Percentiles rank a stretch among this genome's conserved stretches.
Evolutionary conservation across 2,329 filamentous ascomycete species (phyloP).

Genomic region (Talaromyces sp.): DNA sequence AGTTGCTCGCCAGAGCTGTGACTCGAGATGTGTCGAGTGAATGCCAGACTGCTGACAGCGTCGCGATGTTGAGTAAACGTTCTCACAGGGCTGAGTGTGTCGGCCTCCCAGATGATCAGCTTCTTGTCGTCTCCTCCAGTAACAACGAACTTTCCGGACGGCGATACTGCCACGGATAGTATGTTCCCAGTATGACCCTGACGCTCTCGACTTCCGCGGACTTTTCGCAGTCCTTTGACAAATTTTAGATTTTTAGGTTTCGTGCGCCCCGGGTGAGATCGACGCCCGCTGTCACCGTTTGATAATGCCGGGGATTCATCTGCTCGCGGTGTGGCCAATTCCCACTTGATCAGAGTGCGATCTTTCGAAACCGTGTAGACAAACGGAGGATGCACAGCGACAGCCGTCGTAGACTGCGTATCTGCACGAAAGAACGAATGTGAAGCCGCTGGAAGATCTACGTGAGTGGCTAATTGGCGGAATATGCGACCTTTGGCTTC

Average conservation of each 20-base stretch:
- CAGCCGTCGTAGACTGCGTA: slow-evolving; percentile 70
- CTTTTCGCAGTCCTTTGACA: slow-evolving; percentile 39
- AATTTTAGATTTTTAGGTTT: slow-evolving; percentile 49
- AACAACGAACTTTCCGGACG: slow-evolving; percentile 84
- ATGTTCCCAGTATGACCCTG: slow-evolving; percentile 78
- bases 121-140: slow-evolving; percentile 83
- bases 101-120: slow-evolving; percentile 83
- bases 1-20: slow-evolving; percentile 67
- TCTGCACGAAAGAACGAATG: slow-evolving; percentile 75
- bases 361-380: slow-evolving; percentile 89
- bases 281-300: slow-evolving; percentile 60
- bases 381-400: slow-evolving; percentile 74
- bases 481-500: slow-evolving; percentile 90
- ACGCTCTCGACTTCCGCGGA: slow-evolving; percentile 39
- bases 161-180: slow-evolving; percentile 76
- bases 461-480: slow-evolving; percentile 67
- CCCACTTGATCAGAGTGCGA: slow-evolving; percentile 81
- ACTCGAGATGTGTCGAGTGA: slow-evolving; percentile 66
- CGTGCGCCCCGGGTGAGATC: slow-evolving; percentile 53
- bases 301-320: slow-evolving; percentile 42
- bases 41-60: slow-evolving; percentile 76
- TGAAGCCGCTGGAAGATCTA: slow-evolving; percentile 64
- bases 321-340: slow-evolving; percentile 54
- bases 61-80: slow-evolving; percentile 92
- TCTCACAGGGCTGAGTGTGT: slow-evolving; percentile 70